Conservation (phyloP, 306 rosid genomes). For the Ormosia emarginata region DNA sequence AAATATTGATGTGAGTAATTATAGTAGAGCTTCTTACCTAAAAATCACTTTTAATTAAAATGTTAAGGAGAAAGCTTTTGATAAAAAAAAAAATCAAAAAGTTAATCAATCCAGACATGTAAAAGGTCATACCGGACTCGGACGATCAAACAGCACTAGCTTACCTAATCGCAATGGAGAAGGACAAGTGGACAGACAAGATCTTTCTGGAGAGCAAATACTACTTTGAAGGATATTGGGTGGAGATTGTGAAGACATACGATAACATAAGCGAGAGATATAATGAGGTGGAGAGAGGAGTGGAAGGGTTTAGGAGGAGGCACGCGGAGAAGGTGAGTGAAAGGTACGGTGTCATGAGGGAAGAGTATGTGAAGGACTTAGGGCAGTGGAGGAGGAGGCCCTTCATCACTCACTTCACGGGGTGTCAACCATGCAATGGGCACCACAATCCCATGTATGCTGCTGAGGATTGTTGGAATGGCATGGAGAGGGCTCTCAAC, state of each 20-base stretch:
- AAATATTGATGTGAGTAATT: too few relatives aligned
- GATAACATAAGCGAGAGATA: slow-evolving; percentile 37
- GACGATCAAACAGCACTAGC: slow-evolving; percentile 75
- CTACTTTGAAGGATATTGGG: slow-evolving; percentile 72
- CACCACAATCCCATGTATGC: slow-evolving; percentile 46
- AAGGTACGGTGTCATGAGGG: slow-evolving; percentile 49
- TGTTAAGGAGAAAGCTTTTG: too few relatives aligned
- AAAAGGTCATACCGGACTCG: slow-evolving; percentile 43
- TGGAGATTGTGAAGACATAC: slow-evolving; percentile 37
- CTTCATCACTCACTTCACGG: slow-evolving; percentile 73
- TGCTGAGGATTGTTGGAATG: slow-evolving; percentile 57
- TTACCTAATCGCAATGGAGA: slow-evolving; percentile 48
- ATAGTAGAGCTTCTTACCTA: too few relatives aligned
- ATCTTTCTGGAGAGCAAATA: slow-evolving; percentile 58
- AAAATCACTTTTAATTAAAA: too few relatives aligned
- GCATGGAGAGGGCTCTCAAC: slow-evolving; percentile 56
- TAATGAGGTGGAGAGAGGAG: slow-evolving; percentile 33
- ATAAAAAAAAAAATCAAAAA: too few relatives aligned
- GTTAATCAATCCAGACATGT: neutral
- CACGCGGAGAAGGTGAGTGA: slow-evolving; percentile 71
- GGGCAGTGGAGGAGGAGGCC: slow-evolving; percentile 70
- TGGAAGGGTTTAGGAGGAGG: slow-evolving; percentile 42
- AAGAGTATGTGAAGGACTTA: slow-evolving; percentile 33
- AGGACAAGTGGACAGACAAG: slow-evolving; percentile 49
- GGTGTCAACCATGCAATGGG: slow-evolving; percentile 89